A percentile compares a stretch with the other conserved stretches of the same genome.
Conservation (phyloP, 169 alveolate species). For the Nephromyces sp. region DNA sequence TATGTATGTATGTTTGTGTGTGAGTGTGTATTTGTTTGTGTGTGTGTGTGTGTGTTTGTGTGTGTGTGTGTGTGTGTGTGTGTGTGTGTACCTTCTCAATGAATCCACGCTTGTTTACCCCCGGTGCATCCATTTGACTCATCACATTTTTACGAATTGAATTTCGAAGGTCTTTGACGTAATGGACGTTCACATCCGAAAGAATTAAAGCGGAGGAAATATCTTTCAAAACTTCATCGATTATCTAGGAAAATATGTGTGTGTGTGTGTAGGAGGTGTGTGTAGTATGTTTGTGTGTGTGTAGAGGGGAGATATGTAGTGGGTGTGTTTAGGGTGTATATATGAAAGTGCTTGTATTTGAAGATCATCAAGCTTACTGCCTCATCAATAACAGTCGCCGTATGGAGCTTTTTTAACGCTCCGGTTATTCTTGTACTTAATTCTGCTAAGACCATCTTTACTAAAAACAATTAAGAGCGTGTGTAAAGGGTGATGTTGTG, state of each 20-base stretch:
- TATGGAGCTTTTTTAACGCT: constrained; percentile 84
- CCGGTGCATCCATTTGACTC: constrained; percentile 18
- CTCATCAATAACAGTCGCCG: constrained; percentile 83
- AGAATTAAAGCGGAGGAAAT: constrained; percentile 76
- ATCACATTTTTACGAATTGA: constrained; percentile 47
- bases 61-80: background rate
- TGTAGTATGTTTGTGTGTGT: background rate
- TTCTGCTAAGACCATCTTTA: constrained; percentile 91
- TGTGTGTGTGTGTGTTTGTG: background rate
- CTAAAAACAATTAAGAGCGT: no score
- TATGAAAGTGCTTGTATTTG: background rate
- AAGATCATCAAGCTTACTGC: constrained; percentile 38
- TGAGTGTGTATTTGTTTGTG: background rate
- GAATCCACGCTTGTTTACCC: constrained; percentile 46
- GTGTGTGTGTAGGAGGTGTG: background rate
- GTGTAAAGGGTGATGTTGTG: no score
- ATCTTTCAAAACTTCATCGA: constrained; percentile 64
- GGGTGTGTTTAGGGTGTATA: background rate
- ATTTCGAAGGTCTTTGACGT: constrained; percentile 66
- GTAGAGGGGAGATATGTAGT: background rate
- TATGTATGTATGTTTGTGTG: background rate
- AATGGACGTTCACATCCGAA: constrained; percentile 82
- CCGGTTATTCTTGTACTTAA: constrained; percentile 82
- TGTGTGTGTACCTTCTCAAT: constrained; percentile 57
- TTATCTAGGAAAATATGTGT: constrained; percentile 19